Evolutionary conservation across 164 flowering plant species (phyloP).

Genomic region (Sedum album): DNA sequence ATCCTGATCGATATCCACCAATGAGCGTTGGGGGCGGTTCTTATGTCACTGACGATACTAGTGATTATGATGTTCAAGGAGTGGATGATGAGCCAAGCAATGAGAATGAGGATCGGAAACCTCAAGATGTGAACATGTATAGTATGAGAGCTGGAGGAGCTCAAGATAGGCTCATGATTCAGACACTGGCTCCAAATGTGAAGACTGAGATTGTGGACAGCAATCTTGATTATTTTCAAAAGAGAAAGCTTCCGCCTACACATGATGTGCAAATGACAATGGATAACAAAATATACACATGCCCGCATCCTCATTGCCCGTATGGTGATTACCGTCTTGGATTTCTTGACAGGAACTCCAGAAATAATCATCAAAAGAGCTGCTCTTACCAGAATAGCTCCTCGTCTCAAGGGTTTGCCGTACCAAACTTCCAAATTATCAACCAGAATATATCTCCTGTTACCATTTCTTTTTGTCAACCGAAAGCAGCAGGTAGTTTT

Average conservation of each 20-base stretch:
- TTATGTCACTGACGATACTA: conserved; percentile 25
- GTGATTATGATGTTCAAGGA: conserved; percentile 52
- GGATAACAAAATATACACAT: conserved; percentile 37
- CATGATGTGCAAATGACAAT: conserved; percentile 13
- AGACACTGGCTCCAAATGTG: conserved; percentile 15
- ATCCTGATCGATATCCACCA: conserved; percentile 33
- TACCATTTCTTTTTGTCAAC: background rate
- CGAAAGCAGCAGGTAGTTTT: background rate
- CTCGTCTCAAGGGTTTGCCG: conserved; percentile 21
- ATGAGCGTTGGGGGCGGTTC: conserved; percentile 30
- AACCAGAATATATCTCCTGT: conserved; percentile 20
- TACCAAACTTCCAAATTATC: conserved; percentile 23
- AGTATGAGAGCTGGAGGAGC: conserved; percentile 16
- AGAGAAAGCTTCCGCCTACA: conserved; percentile 35
- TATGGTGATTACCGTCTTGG: conserved; percentile 31
- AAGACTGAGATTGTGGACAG: conserved; percentile 25
- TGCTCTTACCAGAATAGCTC: conserved; percentile 25
- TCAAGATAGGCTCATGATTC: conserved; percentile 16
- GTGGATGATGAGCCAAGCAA: conserved; percentile 29
- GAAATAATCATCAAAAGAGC: conserved; percentile 44
- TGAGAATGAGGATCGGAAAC: conserved; percentile 33
- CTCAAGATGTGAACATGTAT: conserved; percentile 18
- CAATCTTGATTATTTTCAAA: conserved; percentile 26
- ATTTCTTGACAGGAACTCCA: conserved; percentile 32
- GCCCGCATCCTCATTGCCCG: conserved; percentile 37